Conservation (phyloP, 208 protist genomes). For the Leishmania guyanensis region DNA sequence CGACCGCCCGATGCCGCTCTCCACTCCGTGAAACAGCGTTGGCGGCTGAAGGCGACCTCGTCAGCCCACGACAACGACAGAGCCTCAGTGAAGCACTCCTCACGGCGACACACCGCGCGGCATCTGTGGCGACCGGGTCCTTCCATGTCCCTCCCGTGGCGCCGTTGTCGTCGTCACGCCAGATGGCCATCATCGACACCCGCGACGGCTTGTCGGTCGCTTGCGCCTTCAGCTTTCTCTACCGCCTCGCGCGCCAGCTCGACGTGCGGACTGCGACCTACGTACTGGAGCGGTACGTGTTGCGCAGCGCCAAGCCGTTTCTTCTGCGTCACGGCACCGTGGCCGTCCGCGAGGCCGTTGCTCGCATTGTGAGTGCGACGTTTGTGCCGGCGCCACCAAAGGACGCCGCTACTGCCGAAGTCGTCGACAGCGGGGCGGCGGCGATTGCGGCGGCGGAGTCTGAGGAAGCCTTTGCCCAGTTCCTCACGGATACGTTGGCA, state of each 20-base stretch:
- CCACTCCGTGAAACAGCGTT: no score
- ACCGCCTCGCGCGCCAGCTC: slow-evolving; percentile 37
- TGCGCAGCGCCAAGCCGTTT: slow-evolving; percentile 38
- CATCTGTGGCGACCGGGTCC: not conserved
- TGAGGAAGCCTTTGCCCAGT: slow-evolving; percentile 12
- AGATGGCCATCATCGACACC: slow-evolving; percentile 45
- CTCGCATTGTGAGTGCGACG: slow-evolving; percentile 45
- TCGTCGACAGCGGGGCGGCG: not conserved
- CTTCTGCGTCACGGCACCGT: slow-evolving; percentile 53
- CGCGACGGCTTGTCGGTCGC: slow-evolving; percentile 42
- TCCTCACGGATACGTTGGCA: slow-evolving; percentile 11
- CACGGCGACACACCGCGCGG: slow-evolving; percentile 2
- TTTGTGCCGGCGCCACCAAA: not conserved
- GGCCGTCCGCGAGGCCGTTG: slow-evolving; percentile 66
- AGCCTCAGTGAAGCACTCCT: slow-evolving; percentile 30
- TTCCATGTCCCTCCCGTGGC: not conserved
- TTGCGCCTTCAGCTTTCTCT: slow-evolving; percentile 57
- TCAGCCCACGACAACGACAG: slow-evolving; percentile 18
- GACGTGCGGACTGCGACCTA: slow-evolving; percentile 27
- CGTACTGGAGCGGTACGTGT: slow-evolving; percentile 50
- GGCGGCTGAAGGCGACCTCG: not conserved
- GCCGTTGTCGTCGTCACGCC: not conserved
- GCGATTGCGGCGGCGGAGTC: not conserved
- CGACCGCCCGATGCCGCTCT: not conserved
- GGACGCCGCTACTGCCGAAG: not conserved